These are phyloP conservation scores for Ophiostoma quercus DNA, from an alignment of 2,329 filamentous ascomycete species.

Conservation along the genomic window DNA sequence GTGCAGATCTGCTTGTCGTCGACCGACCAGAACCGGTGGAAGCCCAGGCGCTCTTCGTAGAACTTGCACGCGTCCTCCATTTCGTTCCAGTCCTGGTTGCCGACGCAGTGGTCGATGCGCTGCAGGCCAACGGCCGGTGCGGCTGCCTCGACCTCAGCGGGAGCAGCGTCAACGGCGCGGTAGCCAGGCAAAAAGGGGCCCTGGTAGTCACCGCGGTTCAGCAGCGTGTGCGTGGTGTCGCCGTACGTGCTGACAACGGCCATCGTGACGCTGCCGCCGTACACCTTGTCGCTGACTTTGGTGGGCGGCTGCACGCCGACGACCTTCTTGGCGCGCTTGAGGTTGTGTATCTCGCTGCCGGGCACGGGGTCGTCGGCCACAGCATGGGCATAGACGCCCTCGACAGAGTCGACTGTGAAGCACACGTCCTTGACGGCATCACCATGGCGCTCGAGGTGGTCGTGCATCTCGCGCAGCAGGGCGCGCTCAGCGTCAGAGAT, in stretches of 20 bases:
- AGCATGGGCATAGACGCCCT: constrained; percentile 70
- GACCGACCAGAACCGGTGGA: constrained; percentile 96
- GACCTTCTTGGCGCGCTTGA: constrained; percentile 12
- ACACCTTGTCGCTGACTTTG: constrained; percentile 49
- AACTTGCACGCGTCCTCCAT: constrained; percentile 64
- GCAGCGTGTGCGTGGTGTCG: constrained; percentile 89
- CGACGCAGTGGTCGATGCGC: constrained; percentile 92
- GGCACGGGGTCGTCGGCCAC: constrained; percentile 53
- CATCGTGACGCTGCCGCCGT: constrained; percentile 65
- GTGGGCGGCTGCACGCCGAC: constrained; percentile 56
- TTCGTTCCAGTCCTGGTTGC: constrained; percentile 92
- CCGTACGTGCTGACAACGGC: constrained; percentile 89
- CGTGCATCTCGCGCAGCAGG: constrained; percentile 69
- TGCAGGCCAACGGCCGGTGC: constrained; percentile 59
- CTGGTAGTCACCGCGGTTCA: constrained; percentile 64
- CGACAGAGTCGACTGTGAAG: constrained; percentile 87
- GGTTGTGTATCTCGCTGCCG: neutral
- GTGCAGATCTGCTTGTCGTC: constrained; percentile 91
- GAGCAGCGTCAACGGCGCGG: constrained; percentile 50
- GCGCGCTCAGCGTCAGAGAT: constrained; percentile 59
- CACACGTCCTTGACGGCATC: constrained; percentile 94
- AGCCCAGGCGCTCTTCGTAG: constrained; percentile 84
- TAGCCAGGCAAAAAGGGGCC: constrained; percentile 83
- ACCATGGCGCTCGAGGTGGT: constrained; percentile 78
- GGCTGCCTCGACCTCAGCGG: constrained; percentile 36